Evolutionary conservation across 2,329 filamentous ascomycete species (phyloP).

Genomic region (Aureobasidium zeae): DNA sequence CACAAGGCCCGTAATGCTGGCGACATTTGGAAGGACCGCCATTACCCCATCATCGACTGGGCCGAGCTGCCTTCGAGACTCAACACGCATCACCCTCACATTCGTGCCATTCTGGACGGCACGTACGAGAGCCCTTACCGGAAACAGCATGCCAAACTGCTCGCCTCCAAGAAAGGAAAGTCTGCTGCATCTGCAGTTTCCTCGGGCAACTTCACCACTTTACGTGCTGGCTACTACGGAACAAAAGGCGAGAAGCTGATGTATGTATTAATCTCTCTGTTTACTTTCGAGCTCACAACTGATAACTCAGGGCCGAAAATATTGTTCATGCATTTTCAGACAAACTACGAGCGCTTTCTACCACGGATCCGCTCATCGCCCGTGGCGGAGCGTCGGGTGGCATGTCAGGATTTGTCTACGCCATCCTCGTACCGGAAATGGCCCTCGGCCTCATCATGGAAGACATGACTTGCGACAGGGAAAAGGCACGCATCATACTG

Average conservation of each 20-base stretch:
- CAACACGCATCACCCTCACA: conserved; percentile 20
- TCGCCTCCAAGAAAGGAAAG: conserved; percentile 17
- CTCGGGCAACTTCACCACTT: conserved; percentile 5
- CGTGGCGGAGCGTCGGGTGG: conserved; percentile 27
- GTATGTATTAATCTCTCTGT: conserved; percentile 18
- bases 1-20: conserved; percentile 25
- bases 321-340: conserved; percentile 24
- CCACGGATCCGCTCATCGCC: conserved; percentile 25
- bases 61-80: conserved; percentile 22
- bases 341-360: conserved; percentile 24
- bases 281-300: background rate
- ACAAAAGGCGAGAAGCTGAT: conserved; percentile 28
- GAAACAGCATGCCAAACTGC: conserved; percentile 20
- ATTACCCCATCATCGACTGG: conserved; percentile 31
- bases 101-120: conserved; percentile 23
- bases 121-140: conserved; percentile 22
- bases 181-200: conserved; percentile 20
- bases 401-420: conserved; percentile 29
- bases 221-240: conserved; percentile 29
- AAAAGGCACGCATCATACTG: conserved; percentile 22
- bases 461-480: conserved; percentile 24
- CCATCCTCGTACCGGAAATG: conserved; percentile 31
- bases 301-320: conserved; percentile 24
- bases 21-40: conserved; percentile 23
- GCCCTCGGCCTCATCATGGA: conserved; percentile 28